phyloP scores from a whole-genome alignment of 2,329 filamentous ascomycete genomes.

The Phialophora verrucosa region DNA sequence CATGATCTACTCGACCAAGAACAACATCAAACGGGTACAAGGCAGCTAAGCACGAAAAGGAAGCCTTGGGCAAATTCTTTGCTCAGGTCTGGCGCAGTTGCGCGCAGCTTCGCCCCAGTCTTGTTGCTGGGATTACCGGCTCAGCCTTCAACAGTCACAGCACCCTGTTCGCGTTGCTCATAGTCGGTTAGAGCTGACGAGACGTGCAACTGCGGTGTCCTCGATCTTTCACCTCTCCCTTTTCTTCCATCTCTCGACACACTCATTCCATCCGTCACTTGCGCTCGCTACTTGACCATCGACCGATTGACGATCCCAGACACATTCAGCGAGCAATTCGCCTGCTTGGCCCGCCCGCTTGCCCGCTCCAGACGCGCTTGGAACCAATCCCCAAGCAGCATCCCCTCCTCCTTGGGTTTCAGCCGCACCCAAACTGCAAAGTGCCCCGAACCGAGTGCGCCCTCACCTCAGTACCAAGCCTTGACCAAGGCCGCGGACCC shows the following conservation, averaged over 20 bases:
- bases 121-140: slow-evolving; percentile 3
- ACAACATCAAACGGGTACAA: not conserved
- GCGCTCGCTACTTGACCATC: not conserved
- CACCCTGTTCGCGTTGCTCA: slow-evolving; percentile 10
- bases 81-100: not conserved
- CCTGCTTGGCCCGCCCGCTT: slow-evolving; percentile 12
- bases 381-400: slow-evolving; percentile 24
- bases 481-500: not conserved
- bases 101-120: not conserved
- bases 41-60: not conserved
- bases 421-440: slow-evolving; percentile 19
- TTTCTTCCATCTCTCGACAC: slow-evolving; percentile 16
- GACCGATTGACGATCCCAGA: not conserved
- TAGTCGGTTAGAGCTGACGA: slow-evolving; percentile 20
- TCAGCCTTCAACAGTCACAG: slow-evolving; percentile 8
- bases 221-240: slow-evolving; percentile 6
- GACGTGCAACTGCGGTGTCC: not conserved
- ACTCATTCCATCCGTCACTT: slow-evolving; percentile 7
- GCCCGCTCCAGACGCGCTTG: slow-evolving; percentile 18
- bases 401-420: slow-evolving; percentile 29
- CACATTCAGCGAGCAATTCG: not conserved
- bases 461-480: slow-evolving; percentile 8
- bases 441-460: slow-evolving; percentile 13
- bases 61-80: slow-evolving; percentile 1
- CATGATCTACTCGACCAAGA: not conserved